phyloP scores from a whole-genome alignment of 2,329 filamentous ascomycete genomes.

The Phialophora verrucosa region DNA sequence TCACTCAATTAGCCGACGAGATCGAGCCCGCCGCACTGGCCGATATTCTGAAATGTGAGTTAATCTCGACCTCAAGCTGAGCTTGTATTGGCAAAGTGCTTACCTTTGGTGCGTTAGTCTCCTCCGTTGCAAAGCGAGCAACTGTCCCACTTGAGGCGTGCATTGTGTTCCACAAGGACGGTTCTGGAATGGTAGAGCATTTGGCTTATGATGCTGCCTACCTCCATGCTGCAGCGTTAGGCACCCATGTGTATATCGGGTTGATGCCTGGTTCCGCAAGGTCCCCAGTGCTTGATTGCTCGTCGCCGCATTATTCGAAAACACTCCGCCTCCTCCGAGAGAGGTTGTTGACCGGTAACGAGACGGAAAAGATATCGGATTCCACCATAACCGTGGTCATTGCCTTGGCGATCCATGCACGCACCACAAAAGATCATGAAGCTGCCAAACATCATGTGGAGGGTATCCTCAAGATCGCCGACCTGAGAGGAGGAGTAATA shows the following conservation, averaged over 20 bases:
- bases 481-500: slow-evolving; percentile 46
- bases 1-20: slow-evolving; percentile 40
- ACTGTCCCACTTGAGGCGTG: slow-evolving; percentile 45
- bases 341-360: slow-evolving; percentile 33
- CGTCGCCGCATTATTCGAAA: slow-evolving; percentile 41
- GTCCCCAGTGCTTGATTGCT: slow-evolving; percentile 6
- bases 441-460: slow-evolving; percentile 45
- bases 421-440: slow-evolving; percentile 41
- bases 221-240: slow-evolving; percentile 47
- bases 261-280: slow-evolving; percentile 28
- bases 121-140: slow-evolving; percentile 43
- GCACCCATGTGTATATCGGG: slow-evolving; percentile 44
- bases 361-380: slow-evolving; percentile 39
- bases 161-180: slow-evolving; percentile 42
- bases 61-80: neutral
- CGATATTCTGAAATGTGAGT: slow-evolving; percentile 44
- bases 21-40: slow-evolving; percentile 41
- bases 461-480: slow-evolving; percentile 49
- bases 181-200: slow-evolving; percentile 42
- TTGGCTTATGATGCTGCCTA: slow-evolving; percentile 46
- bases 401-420: slow-evolving; percentile 44
- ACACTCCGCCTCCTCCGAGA: slow-evolving; percentile 44
- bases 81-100: neutral
- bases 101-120: slow-evolving; percentile 39
- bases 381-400: slow-evolving; percentile 45